Evolutionary conservation across 2,329 filamentous ascomycete genomes (phyloP).

Genomic region (Onygenales sp.): DNA sequence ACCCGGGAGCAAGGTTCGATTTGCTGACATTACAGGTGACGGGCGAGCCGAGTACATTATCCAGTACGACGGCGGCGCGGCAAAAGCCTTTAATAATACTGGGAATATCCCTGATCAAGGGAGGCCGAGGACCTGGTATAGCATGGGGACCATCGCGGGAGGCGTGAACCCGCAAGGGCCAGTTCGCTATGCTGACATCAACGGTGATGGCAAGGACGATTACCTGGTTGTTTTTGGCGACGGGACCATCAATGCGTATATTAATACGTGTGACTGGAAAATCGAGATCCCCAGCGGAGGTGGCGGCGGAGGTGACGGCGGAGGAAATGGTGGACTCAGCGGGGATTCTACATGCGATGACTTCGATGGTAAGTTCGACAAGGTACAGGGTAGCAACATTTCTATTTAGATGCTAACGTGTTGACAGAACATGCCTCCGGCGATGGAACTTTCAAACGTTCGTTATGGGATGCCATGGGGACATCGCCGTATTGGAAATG

Average conservation of each 20-base stretch:
- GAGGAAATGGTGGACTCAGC: too few relatives aligned
- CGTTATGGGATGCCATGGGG: too few relatives aligned
- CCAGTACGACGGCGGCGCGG: neutral
- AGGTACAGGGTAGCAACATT: too few relatives aligned
- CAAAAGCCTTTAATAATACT: neutral
- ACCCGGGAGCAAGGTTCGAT: neutral
- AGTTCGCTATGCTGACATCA: neutral
- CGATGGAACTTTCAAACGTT: too few relatives aligned
- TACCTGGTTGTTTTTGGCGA: neutral
- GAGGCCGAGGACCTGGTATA: neutral
- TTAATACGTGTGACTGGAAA: neutral
- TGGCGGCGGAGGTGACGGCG: too few relatives aligned
- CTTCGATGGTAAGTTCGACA: too few relatives aligned
- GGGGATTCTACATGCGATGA: too few relatives aligned
- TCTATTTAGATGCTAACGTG: too few relatives aligned
- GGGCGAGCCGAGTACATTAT: slow-evolving; percentile 2
- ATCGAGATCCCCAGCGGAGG: too few relatives aligned
- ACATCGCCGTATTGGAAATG: too few relatives aligned
- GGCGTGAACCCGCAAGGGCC: neutral
- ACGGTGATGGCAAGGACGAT: slow-evolving; percentile 2
- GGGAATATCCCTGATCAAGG: neutral
- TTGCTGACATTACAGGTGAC: slow-evolving; percentile 2
- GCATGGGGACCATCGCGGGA: slow-evolving; percentile 1
- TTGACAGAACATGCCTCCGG: too few relatives aligned
- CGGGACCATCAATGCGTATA: slow-evolving; percentile 2